These are phyloP conservation scores for Rhizopogon sp. DNA, from an alignment of 768 basidiomycete species.

Conservation along the genomic window DNA sequence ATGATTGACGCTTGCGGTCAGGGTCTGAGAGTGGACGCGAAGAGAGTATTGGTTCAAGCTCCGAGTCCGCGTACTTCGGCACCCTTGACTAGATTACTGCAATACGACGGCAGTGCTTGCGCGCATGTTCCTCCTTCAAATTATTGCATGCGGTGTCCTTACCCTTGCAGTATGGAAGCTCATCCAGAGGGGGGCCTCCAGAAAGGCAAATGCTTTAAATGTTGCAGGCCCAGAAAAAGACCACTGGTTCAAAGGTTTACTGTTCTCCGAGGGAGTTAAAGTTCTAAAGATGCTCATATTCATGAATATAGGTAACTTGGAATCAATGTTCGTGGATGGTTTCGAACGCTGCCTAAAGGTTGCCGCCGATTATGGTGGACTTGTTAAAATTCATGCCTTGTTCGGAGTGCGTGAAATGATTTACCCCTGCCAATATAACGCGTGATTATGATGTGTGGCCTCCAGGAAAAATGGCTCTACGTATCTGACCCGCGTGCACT, in stretches of 20 bases:
- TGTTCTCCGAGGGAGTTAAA: neutral
- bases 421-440: too few species aligned
- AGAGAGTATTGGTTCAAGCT: too few species aligned
- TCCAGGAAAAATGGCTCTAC: slow-evolving; percentile 16
- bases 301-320: neutral
- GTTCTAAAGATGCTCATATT: neutral
- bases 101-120: too few species aligned
- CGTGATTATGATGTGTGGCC: neutral
- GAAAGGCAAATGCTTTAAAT: neutral
- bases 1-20: too few species aligned
- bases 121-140: neutral
- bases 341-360: neutral
- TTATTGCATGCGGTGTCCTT: neutral
- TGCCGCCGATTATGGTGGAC: neutral
- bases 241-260: neutral
- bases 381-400: slow-evolving; percentile 22
- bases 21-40: too few species aligned
- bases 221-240: neutral
- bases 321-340: neutral
- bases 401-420: slow-evolving; percentile 34
- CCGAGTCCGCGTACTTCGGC: too few species aligned
- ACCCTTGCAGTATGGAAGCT: neutral
- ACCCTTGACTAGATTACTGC: too few species aligned
- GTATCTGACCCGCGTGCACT: slow-evolving; percentile 25
- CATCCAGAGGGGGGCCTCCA: neutral